Percentiles rank a stretch among this genome's conserved stretches.
phyloP scores from a whole-genome alignment of 345 rosid genomes.

The Populus euphratica region DNA sequence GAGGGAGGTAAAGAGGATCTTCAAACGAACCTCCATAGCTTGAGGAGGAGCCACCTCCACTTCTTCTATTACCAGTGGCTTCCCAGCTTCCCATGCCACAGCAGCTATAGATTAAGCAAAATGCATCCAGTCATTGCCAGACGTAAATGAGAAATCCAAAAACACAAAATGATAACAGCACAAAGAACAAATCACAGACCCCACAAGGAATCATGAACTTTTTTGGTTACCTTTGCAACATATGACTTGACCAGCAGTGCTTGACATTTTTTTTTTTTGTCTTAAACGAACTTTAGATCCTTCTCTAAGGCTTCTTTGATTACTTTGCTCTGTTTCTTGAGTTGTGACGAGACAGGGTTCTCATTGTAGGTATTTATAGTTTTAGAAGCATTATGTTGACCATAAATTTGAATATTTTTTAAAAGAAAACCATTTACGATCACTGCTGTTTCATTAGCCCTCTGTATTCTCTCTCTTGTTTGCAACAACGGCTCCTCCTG shows the following conservation, averaged over 20 bases:
- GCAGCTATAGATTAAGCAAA: conserved; percentile 30
- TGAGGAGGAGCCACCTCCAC: conserved; percentile 59
- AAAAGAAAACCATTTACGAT: neutral
- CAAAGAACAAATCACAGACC: neutral
- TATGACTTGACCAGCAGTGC: conserved; percentile 35
- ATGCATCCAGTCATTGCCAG: too few species aligned
- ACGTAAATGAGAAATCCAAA: too few species aligned
- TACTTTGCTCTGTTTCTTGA: neutral
- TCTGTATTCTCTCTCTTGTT: too few species aligned
- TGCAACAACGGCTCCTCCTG: too few species aligned
- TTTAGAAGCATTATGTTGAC: neutral
- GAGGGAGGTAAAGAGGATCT: conserved; percentile 36
- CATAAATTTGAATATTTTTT: neutral
- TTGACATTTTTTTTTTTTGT: conserved; percentile 13
- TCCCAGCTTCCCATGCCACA: conserved; percentile 58
- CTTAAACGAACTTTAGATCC: neutral
- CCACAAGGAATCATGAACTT: neutral
- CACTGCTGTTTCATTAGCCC: too few species aligned
- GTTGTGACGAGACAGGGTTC: neutral
- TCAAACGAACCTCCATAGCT: conserved; percentile 42
- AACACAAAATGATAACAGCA: neutral
- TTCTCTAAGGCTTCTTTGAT: neutral
- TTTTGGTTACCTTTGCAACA: conserved; percentile 31
- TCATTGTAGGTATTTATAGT: neutral
- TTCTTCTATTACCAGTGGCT: conserved; percentile 48